Conservation (phyloP, 176 grass and related monocot species). For the Sorghum bicolor region DNA sequence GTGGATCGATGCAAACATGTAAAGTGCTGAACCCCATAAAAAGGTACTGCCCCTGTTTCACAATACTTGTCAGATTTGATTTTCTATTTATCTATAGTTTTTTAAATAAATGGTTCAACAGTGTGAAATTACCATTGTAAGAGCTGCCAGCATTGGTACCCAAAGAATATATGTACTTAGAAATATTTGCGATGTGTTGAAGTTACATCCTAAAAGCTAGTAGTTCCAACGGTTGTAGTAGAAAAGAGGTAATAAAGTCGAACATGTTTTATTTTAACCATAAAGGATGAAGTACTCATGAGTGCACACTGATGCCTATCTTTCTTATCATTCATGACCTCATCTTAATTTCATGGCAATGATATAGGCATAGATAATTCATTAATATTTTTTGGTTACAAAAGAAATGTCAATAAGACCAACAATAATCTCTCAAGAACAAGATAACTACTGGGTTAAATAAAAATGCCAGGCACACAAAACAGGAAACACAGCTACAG, state of each 20-base stretch:
- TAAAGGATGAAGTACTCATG: background rate
- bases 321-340: conserved; percentile 5
- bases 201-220: background rate
- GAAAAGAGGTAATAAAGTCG: background rate
- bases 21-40: background rate
- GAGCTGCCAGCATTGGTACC: no score
- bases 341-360: background rate
- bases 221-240: background rate
- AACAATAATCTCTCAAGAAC: background rate
- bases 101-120: background rate
- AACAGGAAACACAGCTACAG: background rate
- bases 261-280: background rate
- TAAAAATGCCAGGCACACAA: background rate
- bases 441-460: conserved; percentile 13
- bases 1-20: background rate
- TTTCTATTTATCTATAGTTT: background rate
- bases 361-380: background rate
- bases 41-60: background rate
- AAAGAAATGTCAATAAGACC: background rate
- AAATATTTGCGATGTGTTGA: no score
- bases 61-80: background rate
- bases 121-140: no score
- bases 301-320: background rate
- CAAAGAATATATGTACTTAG: no score
- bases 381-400: background rate